Evolutionary conservation across 306 rosid genomes (phyloP).

Genomic region (Prunus armeniaca): DNA sequence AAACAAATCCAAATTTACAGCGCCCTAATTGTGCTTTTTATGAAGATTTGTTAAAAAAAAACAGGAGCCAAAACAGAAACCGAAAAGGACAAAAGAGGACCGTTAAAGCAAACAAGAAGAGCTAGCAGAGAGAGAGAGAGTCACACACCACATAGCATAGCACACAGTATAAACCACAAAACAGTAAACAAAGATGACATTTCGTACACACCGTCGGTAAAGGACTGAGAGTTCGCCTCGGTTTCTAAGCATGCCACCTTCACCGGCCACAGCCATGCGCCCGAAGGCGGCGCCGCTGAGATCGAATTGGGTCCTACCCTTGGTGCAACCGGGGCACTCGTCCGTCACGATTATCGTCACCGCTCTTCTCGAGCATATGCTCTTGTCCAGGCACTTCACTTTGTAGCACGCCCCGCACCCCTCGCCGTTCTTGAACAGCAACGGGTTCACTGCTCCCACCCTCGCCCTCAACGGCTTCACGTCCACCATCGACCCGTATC

Average conservation of each 20-base stretch:
- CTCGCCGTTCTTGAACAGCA: slow-evolving; percentile 65
- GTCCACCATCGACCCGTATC: slow-evolving; percentile 78
- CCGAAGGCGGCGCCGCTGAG: slow-evolving; percentile 95
- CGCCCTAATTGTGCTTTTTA: too few species aligned
- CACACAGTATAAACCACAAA: not conserved
- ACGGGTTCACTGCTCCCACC: slow-evolving; percentile 83
- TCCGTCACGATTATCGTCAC: slow-evolving; percentile 82
- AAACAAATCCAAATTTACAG: not conserved
- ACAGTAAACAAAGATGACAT: not conserved
- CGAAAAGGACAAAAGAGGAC: not conserved
- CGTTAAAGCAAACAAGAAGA: not conserved
- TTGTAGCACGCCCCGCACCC: slow-evolving; percentile 96
- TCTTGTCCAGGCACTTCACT: slow-evolving; percentile 70
- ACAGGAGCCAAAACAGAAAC: not conserved
- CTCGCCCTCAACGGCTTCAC: slow-evolving; percentile 81
- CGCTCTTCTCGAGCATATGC: slow-evolving; percentile 71
- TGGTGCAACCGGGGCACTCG: slow-evolving; percentile 76
- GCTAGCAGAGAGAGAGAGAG: too few species aligned
- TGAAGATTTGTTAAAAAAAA: too few species aligned
- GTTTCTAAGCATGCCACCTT: slow-evolving; percentile 61
- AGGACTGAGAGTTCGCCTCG: slow-evolving; percentile 61
- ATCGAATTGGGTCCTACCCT: slow-evolving; percentile 74
- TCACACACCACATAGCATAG: not conserved
- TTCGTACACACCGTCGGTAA: slow-evolving; percentile 55
- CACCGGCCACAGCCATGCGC: slow-evolving; percentile 71